Evolutionary conservation across 345 rosid species (phyloP), one percentile per base, ranked within the genome.

Genomic region (Arabis alpina): DNA sequence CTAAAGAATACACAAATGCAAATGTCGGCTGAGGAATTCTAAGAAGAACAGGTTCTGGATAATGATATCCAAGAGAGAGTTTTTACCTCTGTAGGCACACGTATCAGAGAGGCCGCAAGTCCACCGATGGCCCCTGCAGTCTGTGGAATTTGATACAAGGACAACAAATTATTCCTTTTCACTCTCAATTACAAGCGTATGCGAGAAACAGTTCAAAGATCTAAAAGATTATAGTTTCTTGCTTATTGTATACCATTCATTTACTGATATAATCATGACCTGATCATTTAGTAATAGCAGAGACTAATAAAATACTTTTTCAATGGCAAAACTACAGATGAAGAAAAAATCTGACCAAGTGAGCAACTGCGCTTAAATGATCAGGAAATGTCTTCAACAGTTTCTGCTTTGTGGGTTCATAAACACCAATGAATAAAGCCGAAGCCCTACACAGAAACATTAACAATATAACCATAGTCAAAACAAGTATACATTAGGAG

Each of bases 121-220:
- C 99, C 99, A 61, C 99, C 98, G 24, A 91, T 71, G 44, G 96
- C 98, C 61, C 98, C 99, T 6, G 99, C 99, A 39, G 91, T 86
- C 99, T 94, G 76, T 70, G 63, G 16, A 65, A 52, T 76, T 70
- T 56, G 59, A 76, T 34, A 54, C 34, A 48, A 37, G 19, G 4
- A 8, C 11, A 59, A 63, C 8, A 67, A 19, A 53, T 61, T 19
- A 12, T 39, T 73, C 13, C 10, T 48, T 42, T 56, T 64, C 44
- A 39, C 16, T 48, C 53, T 47, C 44, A 48, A 47, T 48, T 48
- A 47, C 58, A 64, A 15, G 63, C 5, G 1, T 50, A 64, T 4
- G 24, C 14, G 9, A 27, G 19, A 14, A 37, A 54, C 55, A 64
- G 15, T 71, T 53, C 30, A 32, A n/a, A 2, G 27, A 44, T 61